Conservation (phyloP, 176 grass and related monocot species). For the Triticum urartu region DNA sequence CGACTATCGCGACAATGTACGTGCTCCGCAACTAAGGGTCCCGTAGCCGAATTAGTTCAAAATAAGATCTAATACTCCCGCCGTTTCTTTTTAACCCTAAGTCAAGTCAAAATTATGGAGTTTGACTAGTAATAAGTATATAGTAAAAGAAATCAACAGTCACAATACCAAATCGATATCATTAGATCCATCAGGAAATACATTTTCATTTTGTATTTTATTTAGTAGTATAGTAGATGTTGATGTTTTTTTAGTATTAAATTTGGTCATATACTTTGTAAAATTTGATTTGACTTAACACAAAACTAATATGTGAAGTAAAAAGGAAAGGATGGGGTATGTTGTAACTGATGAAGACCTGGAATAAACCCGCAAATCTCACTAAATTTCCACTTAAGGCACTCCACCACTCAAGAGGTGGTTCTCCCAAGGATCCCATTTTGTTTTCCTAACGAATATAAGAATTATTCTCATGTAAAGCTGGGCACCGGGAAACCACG, state of each 20-base stretch:
- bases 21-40: background rate
- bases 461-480: background rate
- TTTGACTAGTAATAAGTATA: background rate
- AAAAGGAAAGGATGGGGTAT: background rate
- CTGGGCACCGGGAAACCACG: background rate
- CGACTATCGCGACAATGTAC: slow-evolving; percentile 52
- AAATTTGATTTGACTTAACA: background rate
- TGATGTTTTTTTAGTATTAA: background rate
- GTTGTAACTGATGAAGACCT: background rate
- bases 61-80: background rate
- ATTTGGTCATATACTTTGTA: background rate
- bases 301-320: no score
- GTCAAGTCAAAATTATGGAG: background rate
- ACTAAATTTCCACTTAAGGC: background rate
- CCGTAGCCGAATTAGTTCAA: slow-evolving; percentile 13
- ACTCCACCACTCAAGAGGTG: background rate
- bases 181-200: background rate
- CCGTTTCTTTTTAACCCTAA: background rate
- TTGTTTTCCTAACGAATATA: background rate
- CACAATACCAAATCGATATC: background rate
- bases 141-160: background rate
- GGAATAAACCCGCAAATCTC: background rate
- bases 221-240: background rate
- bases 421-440: background rate
- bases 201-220: background rate